Conservation (phyloP, 805 yeast genomes). For the Tetrapisispora taiwanensis region DNA sequence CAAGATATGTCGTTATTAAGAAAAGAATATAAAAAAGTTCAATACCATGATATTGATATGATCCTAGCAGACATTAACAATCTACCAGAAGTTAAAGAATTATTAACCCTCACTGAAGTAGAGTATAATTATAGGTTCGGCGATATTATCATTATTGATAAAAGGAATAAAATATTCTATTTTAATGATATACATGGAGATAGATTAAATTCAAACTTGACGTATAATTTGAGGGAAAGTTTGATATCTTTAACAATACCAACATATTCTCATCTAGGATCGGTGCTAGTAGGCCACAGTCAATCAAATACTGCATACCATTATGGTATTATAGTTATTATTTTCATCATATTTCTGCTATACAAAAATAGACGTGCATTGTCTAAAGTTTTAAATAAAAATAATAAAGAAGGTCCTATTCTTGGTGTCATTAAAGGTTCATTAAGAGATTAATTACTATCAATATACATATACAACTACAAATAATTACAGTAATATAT, state of each 20-base stretch:
- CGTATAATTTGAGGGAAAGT: neutral
- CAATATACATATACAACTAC: too few species aligned
- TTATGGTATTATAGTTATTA: neutral
- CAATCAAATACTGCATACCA: neutral
- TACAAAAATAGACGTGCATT: neutral
- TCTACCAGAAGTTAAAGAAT: neutral
- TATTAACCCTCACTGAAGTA: neutral
- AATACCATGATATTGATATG: neutral
- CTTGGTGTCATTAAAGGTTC: neutral
- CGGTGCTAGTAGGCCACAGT: neutral
- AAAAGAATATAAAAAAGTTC: neutral
- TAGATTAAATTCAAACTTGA: constrained; percentile 12
- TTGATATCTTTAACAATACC: neutral
- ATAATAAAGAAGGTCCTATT: neutral
- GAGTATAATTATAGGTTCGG: constrained; percentile 33
- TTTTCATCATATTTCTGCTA: neutral
- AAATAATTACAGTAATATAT: too few species aligned
- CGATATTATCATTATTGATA: constrained; percentile 45
- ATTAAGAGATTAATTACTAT: neutral
- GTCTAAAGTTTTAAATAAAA: neutral
- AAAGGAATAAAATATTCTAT: constrained; percentile 27
- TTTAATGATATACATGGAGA: constrained; percentile 31
- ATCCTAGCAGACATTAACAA: neutral
- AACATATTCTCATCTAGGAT: neutral
- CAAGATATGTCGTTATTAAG: neutral